Evolutionary conservation across 2,329 filamentous ascomycete species (phyloP), one percentile per base, ranked within the genome.

Genomic region (Talaromyces sp.): DNA sequence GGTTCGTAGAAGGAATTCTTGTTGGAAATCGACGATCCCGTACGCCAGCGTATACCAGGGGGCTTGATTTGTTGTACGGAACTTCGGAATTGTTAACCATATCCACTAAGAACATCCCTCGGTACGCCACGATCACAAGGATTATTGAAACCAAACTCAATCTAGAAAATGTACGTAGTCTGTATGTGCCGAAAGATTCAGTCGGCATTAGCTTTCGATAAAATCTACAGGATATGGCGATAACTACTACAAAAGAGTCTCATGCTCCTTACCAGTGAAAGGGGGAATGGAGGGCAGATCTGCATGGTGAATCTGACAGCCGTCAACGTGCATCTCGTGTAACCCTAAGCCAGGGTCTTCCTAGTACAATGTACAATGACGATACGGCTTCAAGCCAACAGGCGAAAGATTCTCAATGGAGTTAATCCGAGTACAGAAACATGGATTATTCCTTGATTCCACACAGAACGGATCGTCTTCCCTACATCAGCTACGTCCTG

Each of bases 41-140:
- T 31, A 53, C 15, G n/a, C 3, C 17, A 31, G 7, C 49, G 25
- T 31, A 53, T 7, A 29, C 3, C 17, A 31, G 7, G 5, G 2
- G 15, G 31, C 3, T n/a, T 53, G 49, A 53, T 53, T 53, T 31
- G 27, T 31, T 53, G 25, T 31, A 53, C 49, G 49, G 49, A 53
- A 29, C 47, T 2, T 17, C 47, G 27, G 49, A 53, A 53, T n/a
- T 6, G 47, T 29, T 51, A 15, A 29, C 25, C 47, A 17, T 51
- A 17, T 17, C 47, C 25, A 51, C 25, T 51, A n/a, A 27, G 2
- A 5, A 31, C 27, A n/a, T 51, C 25, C 13, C 17, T 53, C 49
- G 49, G 49, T 53, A n/a, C 49, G 49, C 27, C 49, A 53, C 49
- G 25, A n/a, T 53, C 49, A 53, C 49, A 53, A 31, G 49, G 17